A percentile compares a stretch with the other conserved stretches of the same genome.
Conservation (phyloP, 2,329 filamentous ascomycete species). For the Ceratocystis huliohia region DNA sequence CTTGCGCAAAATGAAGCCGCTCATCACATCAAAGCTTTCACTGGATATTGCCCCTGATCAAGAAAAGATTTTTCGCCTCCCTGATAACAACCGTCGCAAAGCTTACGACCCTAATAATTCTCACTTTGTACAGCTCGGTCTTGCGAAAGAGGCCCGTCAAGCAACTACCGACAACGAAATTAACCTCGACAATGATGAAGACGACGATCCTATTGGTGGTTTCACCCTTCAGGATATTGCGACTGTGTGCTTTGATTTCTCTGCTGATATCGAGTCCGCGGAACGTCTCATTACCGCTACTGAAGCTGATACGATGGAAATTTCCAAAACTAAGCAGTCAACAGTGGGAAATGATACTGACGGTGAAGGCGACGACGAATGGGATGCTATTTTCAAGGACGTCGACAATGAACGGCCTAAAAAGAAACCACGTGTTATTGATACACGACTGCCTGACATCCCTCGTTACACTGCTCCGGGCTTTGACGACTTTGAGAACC, state of each 20-base stretch:
- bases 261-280: conserved; percentile 22
- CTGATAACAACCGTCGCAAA: conserved; percentile 35
- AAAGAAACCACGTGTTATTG: conserved; percentile 56
- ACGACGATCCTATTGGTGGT: conserved; percentile 57
- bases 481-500: conserved; percentile 68
- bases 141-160: conserved; percentile 30
- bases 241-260: conserved; percentile 48
- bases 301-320: not conserved
- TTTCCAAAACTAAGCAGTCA: conserved; percentile 15
- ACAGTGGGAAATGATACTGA: conserved; percentile 14
- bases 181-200: conserved; percentile 39
- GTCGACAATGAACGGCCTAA: conserved; percentile 37
- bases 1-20: conserved; percentile 62
- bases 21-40: conserved; percentile 76
- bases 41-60: conserved; percentile 78
- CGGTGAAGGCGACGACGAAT: conserved; percentile 35
- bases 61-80: conserved; percentile 69
- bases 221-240: conserved; percentile 69
- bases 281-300: conserved; percentile 17
- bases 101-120: conserved; percentile 37
- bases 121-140: conserved; percentile 23
- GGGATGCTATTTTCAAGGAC: conserved; percentile 48
- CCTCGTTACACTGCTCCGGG: conserved; percentile 52
- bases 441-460: conserved; percentile 46
- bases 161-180: conserved; percentile 30